Evolutionary conservation across 2,329 filamentous ascomycete genomes (phyloP).

Genomic region (Neopestalotiopsis rosae): DNA sequence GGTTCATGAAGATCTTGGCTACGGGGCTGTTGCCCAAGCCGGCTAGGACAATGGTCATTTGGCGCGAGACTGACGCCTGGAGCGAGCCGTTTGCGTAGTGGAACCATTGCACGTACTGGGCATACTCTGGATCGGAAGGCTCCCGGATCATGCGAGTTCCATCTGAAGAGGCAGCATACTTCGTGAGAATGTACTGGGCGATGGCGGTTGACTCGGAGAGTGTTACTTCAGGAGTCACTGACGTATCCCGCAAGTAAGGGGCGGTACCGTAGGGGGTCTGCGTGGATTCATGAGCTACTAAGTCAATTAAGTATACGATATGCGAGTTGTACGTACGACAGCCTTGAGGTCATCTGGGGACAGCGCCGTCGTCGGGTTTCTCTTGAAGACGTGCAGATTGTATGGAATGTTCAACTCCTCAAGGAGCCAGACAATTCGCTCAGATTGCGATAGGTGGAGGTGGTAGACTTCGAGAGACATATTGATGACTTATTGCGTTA

Average conservation of each 20-base stretch:
- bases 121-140: conserved; percentile 16
- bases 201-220: conserved; percentile 19
- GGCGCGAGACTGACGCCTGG: conserved; percentile 11
- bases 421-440: conserved; percentile 26
- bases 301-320: neutral
- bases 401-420: conserved; percentile 25
- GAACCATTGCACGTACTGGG: conserved; percentile 19
- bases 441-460: conserved; percentile 25
- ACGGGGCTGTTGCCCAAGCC: neutral
- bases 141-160: conserved; percentile 10
- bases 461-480: conserved; percentile 27
- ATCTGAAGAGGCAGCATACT: neutral
- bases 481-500: neutral
- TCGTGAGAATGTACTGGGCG: conserved; percentile 13
- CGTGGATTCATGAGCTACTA: neutral
- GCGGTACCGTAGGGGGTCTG: conserved; percentile 19
- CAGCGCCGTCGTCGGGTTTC: conserved; percentile 17
- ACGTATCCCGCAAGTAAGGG: conserved; percentile 18
- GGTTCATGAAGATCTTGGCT: neutral
- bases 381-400: conserved; percentile 19
- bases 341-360: conserved; percentile 18
- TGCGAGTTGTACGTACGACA: conserved; percentile 5
- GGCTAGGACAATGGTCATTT: conserved; percentile 13
- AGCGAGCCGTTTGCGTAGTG: conserved; percentile 21
- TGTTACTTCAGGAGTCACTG: conserved; percentile 3